These are phyloP conservation scores for Fragilariopsis cylindrus DNA, from an alignment of 108 stramenopile genomes.

Conservation along the genomic window DNA sequence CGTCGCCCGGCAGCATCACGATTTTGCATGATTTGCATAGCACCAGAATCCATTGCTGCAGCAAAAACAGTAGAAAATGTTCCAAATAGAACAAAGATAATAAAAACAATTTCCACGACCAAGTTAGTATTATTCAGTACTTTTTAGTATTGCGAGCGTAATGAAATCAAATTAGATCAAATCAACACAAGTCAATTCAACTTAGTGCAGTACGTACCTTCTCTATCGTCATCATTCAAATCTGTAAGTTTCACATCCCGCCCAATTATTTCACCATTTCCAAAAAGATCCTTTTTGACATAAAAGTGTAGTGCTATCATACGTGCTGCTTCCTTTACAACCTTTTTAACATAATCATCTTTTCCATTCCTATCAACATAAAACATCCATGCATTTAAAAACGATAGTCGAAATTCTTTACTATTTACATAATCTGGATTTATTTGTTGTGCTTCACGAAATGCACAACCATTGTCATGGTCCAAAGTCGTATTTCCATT, in stretches of 20 bases:
- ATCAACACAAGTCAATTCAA: neutral
- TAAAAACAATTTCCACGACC: too few species aligned
- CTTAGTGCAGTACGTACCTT: neutral
- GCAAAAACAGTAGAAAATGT: too few species aligned
- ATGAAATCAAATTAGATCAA: too few species aligned
- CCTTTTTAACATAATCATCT: neutral
- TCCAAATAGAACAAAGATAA: too few species aligned
- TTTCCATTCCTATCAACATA: too few species aligned
- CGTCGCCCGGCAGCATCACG: conserved; percentile 32
- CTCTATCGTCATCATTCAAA: conserved; percentile 13
- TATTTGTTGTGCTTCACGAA: conserved; percentile 12
- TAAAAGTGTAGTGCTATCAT: conserved; percentile 25
- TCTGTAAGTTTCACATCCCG: conserved; percentile 16
- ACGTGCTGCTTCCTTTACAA: conserved; percentile 12
- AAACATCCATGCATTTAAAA: conserved; percentile 1
- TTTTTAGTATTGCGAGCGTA: too few species aligned
- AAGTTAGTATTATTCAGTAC: too few species aligned
- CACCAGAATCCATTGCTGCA: conserved; percentile 17
- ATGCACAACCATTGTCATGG: neutral
- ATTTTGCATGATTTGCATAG: conserved; percentile 21
- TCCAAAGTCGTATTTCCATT: too few species aligned
- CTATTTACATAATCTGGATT: conserved; percentile 28
- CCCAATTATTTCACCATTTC: conserved; percentile 24
- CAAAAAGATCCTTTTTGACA: conserved; percentile 22
- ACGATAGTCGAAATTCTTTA: conserved; percentile 22